A percentile compares a stretch with the other conserved stretches of the same genome.
Evolutionary conservation across 148 eudicot genomes (phyloP).

Genomic region (Beta vulgaris): DNA sequence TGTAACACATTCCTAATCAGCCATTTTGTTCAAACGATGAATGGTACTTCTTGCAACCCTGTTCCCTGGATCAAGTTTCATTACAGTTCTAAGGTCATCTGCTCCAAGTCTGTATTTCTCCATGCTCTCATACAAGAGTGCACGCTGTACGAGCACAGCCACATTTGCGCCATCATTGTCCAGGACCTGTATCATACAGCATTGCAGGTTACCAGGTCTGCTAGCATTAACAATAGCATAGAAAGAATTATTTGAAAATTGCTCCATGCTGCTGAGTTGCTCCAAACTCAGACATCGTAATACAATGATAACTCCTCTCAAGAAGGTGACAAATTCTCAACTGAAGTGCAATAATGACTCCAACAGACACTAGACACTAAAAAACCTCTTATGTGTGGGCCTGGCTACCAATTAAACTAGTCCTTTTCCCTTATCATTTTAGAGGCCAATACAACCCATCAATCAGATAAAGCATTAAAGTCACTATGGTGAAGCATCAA

Average conservation of each 20-base stretch:
- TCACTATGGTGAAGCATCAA: background rate
- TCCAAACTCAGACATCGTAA: background rate
- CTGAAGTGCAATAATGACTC: background rate
- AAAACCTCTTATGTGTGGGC: background rate
- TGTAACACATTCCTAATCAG: slow-evolving; percentile 35
- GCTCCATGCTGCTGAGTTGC: background rate
- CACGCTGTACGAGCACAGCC: slow-evolving; percentile 82
- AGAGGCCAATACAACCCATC: background rate
- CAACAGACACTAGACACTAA: background rate
- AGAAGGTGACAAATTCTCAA: background rate
- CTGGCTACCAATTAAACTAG: background rate
- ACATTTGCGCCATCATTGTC: slow-evolving; percentile 59
- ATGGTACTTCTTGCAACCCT: slow-evolving; percentile 92
- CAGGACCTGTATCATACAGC: slow-evolving; percentile 51
- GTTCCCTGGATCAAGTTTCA: slow-evolving; percentile 89
- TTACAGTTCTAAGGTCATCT: slow-evolving; percentile 86
- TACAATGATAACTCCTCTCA: background rate
- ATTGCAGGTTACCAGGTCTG: background rate
- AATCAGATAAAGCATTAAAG: background rate
- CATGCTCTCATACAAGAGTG: slow-evolving; percentile 94
- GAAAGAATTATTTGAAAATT: background rate
- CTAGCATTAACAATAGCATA: background rate
- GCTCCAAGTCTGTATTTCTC: slow-evolving; percentile 97
- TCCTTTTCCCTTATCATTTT: background rate
- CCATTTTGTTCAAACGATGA: slow-evolving; percentile 89